Evolutionary conservation across 805 yeast genomes (phyloP), one percentile per base, ranked within the genome.

Genomic region (Zygoascus biomembranicola): DNA sequence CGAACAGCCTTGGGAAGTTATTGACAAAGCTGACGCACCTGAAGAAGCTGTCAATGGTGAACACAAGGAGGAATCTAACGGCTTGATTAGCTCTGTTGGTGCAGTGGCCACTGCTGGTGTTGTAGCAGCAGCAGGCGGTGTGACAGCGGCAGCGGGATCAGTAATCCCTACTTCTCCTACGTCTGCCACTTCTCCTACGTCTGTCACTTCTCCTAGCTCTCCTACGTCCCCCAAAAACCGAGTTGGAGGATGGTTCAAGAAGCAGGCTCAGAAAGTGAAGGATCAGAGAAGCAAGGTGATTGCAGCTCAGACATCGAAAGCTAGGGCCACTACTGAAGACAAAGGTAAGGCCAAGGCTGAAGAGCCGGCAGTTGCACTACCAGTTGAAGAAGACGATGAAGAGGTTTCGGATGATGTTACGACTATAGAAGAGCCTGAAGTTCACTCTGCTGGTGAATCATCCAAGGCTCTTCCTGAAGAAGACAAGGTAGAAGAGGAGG

Each of bases 291-390:
- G 13, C 26, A 42, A 42, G 20, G 44, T 42, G 26, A 16, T 42
- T 42, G 18, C 20, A 11, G 3, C 26, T 19, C 44, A 42, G 20
- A 8, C 9, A 5, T 3, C 16, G 8, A 35, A n/a, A 13, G 5
- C 13, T 4, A 14, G 11, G n/a, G 32, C 44, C 11, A 23, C 51
- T 14, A 8, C 51, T n/a, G 44, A 20, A 14, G 44, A 39, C 11
- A 48, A 48, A 31, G 51, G 51, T 48, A 48, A 48, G 18, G 43
- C 4, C n/a, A 48, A 48, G 44, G 51, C 23, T 18, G 43, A 10
- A 16, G 31, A 13, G 13, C 18, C n/a, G 9, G 44, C 32, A 44
- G 13, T 32, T 28, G 35, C 8, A 2, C 31, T 13, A 16, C 26
- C 39, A 8, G 26, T 28, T 28, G 41, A 28, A 31, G 41, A 28